These are phyloP conservation scores for Candida silvatica DNA, from an alignment of 805 yeast genomes.

Conservation along the genomic window DNA sequence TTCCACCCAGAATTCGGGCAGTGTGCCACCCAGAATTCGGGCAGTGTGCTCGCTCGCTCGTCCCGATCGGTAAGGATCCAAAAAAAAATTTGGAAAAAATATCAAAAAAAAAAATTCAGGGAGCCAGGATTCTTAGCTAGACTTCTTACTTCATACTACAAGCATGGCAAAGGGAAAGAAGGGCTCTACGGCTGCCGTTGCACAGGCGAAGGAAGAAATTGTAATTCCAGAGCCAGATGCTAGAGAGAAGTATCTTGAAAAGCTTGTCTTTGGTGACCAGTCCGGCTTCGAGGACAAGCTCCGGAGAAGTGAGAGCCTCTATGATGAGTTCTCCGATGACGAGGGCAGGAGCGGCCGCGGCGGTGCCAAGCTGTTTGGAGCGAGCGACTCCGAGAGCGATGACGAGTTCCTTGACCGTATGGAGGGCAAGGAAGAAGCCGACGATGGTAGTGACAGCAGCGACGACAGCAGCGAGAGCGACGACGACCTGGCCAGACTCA, in stretches of 20 bases:
- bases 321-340: slow-evolving; percentile 35
- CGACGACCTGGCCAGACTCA: slow-evolving; percentile 23
- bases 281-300: slow-evolving; percentile 64
- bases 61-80: too few relatives aligned
- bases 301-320: slow-evolving; percentile 50
- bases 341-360: slow-evolving; percentile 16
- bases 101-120: slow-evolving; percentile 7
- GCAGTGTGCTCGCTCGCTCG: too few relatives aligned
- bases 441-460: slow-evolving; percentile 22
- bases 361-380: slow-evolving; percentile 16
- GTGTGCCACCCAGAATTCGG: too few relatives aligned
- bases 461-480: slow-evolving; percentile 25
- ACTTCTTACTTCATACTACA: too few relatives aligned
- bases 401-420: slow-evolving; percentile 29
- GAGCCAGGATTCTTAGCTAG: too few relatives aligned
- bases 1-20: too few relatives aligned
- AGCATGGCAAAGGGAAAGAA: too few relatives aligned
- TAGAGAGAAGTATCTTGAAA: slow-evolving; percentile 75
- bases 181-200: too few relatives aligned
- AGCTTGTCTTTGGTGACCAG: slow-evolving; percentile 81
- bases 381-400: slow-evolving; percentile 23
- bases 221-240: slow-evolving; percentile 65
- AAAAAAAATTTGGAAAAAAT: slow-evolving; percentile 2
- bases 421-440: slow-evolving; percentile 33
- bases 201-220: slow-evolving; percentile 4